Evolutionary conservation across 805 yeast genomes (phyloP).

Genomic region (Saccharomyces kudriavzevii): DNA sequence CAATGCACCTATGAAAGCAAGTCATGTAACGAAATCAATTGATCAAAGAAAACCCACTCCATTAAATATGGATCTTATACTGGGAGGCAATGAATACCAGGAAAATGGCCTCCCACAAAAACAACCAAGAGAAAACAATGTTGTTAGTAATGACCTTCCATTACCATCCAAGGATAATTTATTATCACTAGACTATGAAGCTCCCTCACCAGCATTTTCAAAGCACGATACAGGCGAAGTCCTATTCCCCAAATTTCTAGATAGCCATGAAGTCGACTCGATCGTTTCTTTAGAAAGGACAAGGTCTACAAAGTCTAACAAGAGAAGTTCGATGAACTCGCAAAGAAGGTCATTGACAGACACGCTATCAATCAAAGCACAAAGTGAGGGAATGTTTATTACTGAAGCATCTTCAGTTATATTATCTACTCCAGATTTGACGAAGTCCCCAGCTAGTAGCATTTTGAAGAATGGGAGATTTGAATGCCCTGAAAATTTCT

Average conservation of each 20-base stretch:
- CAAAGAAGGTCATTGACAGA: conserved; percentile 27
- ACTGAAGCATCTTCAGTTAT: conserved; percentile 28
- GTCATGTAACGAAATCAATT: not conserved
- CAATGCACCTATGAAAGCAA: not conserved
- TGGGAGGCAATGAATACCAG: not conserved
- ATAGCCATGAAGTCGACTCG: conserved; percentile 61
- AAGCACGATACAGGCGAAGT: conserved; percentile 44
- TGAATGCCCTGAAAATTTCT: conserved; percentile 21
- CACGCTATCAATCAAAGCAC: conserved; percentile 32
- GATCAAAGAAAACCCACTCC: conserved; percentile 25
- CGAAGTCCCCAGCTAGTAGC: conserved; percentile 33
- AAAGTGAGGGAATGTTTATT: conserved; percentile 44
- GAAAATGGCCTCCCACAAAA: not conserved
- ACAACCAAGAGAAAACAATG: not conserved
- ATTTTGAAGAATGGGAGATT: conserved; percentile 30
- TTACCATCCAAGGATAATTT: not conserved
- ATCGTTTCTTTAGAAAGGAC: conserved; percentile 67
- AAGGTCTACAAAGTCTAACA: conserved; percentile 45
- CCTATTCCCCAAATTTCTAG: conserved; percentile 63
- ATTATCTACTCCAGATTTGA: conserved; percentile 31
- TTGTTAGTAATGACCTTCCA: not conserved
- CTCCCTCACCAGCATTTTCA: conserved; percentile 2
- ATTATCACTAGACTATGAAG: not conserved
- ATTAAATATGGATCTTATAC: conserved; percentile 10
- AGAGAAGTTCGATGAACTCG: conserved; percentile 27